Conservation (phyloP, 495 filamentous ascomycete genomes). For the Chaetomium cochliodes region DNA sequence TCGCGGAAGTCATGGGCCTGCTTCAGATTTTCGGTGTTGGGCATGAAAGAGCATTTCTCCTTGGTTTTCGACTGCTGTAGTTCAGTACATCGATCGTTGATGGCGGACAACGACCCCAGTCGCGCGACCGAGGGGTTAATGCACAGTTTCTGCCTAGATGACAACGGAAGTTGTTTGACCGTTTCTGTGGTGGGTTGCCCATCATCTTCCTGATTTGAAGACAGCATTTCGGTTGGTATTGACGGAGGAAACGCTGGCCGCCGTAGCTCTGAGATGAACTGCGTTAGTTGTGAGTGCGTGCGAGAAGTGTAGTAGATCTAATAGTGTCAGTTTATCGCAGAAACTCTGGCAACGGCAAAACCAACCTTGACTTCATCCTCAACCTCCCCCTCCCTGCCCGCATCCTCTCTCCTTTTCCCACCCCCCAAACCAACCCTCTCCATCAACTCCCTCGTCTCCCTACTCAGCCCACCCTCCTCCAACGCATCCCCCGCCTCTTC, state of each 20-base stretch:
- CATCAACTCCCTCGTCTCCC: constrained; percentile 64
- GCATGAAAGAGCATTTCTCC: constrained; percentile 76
- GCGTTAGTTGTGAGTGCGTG: constrained; percentile 91
- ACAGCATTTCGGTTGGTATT: constrained; percentile 34
- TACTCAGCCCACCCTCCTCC: constrained; percentile 53
- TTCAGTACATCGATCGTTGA: constrained; percentile 94
- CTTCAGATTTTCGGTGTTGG: constrained; percentile 69
- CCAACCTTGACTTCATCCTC: constrained; percentile 63
- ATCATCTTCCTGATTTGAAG: constrained; percentile 26
- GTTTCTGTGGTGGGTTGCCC: constrained; percentile 52
- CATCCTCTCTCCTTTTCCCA: constrained; percentile 42
- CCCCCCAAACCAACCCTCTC: constrained; percentile 49
- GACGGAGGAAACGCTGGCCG: constrained; percentile 73
- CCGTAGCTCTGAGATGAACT: constrained; percentile 88
- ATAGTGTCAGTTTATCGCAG: constrained; percentile 13
- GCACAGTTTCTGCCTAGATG: constrained; percentile 88
- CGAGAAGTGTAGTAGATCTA: constrained; percentile 90
- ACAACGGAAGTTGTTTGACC: constrained; percentile 82
- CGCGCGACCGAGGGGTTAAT: constrained; percentile 80
- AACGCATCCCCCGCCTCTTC: constrained; percentile 27
- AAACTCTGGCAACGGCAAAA: background rate
- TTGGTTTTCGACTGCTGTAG: constrained; percentile 74
- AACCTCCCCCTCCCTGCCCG: constrained; percentile 47
- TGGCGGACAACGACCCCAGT: constrained; percentile 71
- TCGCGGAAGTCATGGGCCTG: constrained; percentile 82